Percentiles rank a stretch among this genome's conserved stretches.
Evolutionary conservation across 1,284 basidiomycete species (phyloP).

Genomic region (Papiliotrema fonsecae): DNA sequence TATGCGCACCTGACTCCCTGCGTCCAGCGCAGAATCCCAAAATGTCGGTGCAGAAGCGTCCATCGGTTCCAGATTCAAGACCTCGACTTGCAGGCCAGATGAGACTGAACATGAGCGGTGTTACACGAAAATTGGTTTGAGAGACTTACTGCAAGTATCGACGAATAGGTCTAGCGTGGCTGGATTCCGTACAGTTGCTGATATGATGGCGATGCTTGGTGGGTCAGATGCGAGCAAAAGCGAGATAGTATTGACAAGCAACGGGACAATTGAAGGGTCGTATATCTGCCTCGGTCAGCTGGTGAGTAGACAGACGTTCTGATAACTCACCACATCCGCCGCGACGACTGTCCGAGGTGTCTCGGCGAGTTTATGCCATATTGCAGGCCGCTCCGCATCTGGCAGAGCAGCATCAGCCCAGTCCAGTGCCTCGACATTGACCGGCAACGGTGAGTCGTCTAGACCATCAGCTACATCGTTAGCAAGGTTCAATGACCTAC

Average conservation of each 20-base stretch:
- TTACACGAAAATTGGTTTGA: neutral
- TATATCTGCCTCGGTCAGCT: constrained; percentile 39
- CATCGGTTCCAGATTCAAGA: constrained; percentile 24
- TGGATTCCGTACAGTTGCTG: constrained; percentile 47
- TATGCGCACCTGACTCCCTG: constrained; percentile 29
- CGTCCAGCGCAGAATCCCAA: constrained; percentile 42
- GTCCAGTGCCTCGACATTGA: constrained; percentile 21
- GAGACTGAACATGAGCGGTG: neutral
- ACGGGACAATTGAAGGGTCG: constrained; percentile 45
- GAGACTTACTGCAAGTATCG: constrained; percentile 26
- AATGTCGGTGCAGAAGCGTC: constrained; percentile 25
- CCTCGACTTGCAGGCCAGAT: constrained; percentile 4
- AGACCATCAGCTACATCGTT: neutral
- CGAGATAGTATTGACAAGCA: constrained; percentile 36
- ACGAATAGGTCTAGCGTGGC: constrained; percentile 40
- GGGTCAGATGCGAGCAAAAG: constrained; percentile 19
- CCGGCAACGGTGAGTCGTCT: constrained; percentile 7
- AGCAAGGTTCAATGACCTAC: constrained; percentile 20
- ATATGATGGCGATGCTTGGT: constrained; percentile 27
- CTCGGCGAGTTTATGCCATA: constrained; percentile 19
- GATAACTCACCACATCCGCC: constrained; percentile 45
- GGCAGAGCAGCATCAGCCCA: constrained; percentile 28
- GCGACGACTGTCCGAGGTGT: constrained; percentile 34
- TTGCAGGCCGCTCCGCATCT: constrained; percentile 11
- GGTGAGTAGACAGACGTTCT: neutral